phyloP scores from a whole-genome alignment of 148 eudicot genomes.

The Simmondsia chinensis region DNA sequence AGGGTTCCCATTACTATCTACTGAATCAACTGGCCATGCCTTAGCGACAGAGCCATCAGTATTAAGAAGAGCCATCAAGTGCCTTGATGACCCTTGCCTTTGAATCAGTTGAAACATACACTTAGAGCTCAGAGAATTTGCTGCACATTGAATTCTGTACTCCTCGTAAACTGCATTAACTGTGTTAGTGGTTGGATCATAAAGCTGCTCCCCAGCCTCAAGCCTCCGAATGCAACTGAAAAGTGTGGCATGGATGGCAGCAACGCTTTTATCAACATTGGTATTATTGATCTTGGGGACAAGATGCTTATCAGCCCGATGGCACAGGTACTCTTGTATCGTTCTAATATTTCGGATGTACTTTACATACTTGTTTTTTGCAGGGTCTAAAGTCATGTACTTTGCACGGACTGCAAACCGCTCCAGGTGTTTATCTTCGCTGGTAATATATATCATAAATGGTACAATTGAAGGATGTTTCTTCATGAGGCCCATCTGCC shows the following conservation, averaged over 20 bases:
- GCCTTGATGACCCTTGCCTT: constrained; percentile 78
- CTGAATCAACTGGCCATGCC: constrained; percentile 83
- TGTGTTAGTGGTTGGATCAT: constrained; percentile 67
- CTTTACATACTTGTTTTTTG: constrained; percentile 82
- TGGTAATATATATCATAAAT: constrained; percentile 87
- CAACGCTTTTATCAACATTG: constrained; percentile 91
- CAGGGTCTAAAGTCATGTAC: constrained; percentile 96
- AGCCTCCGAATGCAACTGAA: constrained; percentile 83
- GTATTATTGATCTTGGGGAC: constrained; percentile 95
- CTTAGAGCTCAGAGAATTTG: constrained; percentile 84
- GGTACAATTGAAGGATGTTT: constrained; percentile 96
- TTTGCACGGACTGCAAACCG: constrained; percentile 95
- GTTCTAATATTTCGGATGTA: constrained; percentile 84
- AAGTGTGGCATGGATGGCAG: constrained; percentile 89
- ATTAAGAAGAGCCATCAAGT: constrained; percentile 90
- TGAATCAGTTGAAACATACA: constrained; percentile 95
- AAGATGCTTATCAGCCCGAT: constrained; percentile 85
- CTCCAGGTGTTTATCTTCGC: constrained; percentile 93
- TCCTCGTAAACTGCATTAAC: constrained; percentile 62
- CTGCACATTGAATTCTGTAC: constrained; percentile 76
- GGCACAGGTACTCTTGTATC: constrained; percentile 89
- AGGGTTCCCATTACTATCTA: constrained; percentile 41
- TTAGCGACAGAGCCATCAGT: constrained; percentile 92
- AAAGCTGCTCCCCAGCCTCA: constrained; percentile 69
- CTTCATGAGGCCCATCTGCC: constrained; percentile 99